Evolutionary conservation across 106 monocot genomes (phyloP).

Genomic region (Dendrobium catenatum): DNA sequence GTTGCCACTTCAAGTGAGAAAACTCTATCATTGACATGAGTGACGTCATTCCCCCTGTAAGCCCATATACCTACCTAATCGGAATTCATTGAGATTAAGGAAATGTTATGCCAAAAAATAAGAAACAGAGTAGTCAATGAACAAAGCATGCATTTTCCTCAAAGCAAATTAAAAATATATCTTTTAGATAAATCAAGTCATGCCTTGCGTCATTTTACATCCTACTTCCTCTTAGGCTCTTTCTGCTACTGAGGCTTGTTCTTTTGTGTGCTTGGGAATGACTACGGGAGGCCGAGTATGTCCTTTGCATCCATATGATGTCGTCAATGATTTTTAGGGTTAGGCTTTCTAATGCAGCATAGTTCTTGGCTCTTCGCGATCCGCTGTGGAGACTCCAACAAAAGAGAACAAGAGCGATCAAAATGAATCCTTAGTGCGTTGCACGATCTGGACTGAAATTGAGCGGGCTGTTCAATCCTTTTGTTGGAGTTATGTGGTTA

Average conservation of each 20-base stretch:
- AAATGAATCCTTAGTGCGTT: too few relatives aligned
- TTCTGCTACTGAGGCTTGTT: conserved; percentile 68
- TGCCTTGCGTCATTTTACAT: conserved; percentile 85
- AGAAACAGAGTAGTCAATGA: neutral
- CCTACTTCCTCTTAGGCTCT: conserved; percentile 87
- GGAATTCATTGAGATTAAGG: neutral
- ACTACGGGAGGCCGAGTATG: conserved; percentile 84
- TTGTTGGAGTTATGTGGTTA: too few relatives aligned
- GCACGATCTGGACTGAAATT: too few relatives aligned
- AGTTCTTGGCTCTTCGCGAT: neutral
- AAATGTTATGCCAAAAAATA: neutral
- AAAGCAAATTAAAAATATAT: neutral
- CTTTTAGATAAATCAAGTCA: neutral
- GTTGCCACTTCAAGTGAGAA: conserved; percentile 70
- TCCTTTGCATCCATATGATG: conserved; percentile 87
- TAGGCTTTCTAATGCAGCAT: conserved; percentile 15
- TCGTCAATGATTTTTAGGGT: conserved; percentile 11
- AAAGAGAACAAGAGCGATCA: too few relatives aligned
- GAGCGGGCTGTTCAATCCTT: too few relatives aligned
- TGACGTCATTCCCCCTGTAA: conserved; percentile 81
- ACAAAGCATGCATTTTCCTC: neutral
- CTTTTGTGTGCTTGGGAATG: conserved; percentile 64
- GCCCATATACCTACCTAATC: conserved; percentile 65
- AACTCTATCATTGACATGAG: conserved; percentile 72
- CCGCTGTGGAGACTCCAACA: neutral